Conservation (phyloP, 805 yeast species). For the Diddensiella transvaalensis region DNA sequence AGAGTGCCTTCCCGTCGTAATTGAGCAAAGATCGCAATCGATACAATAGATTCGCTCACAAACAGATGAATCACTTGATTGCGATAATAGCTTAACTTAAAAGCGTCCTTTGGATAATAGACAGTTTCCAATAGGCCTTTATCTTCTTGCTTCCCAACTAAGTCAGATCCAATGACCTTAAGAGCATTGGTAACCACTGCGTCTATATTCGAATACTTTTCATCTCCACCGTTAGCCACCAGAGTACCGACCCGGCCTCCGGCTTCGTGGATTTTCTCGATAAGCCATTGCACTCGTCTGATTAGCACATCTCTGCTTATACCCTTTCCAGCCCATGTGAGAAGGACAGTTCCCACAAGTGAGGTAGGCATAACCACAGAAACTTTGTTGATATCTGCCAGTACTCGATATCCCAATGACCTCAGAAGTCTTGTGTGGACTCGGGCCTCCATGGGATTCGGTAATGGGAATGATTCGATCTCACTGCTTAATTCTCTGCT, state of each 20-base stretch:
- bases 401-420: slow-evolving; percentile 50
- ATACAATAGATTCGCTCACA: slow-evolving; percentile 47
- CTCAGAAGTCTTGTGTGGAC: slow-evolving; percentile 36
- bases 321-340: slow-evolving; percentile 40
- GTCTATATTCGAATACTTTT: slow-evolving; percentile 23
- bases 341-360: slow-evolving; percentile 45
- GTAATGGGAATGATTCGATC: slow-evolving; percentile 9
- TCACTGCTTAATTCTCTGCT: slow-evolving; percentile 12
- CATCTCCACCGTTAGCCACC: slow-evolving; percentile 26
- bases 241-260: slow-evolving; percentile 41
- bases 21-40: slow-evolving; percentile 38
- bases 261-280: slow-evolving; percentile 31
- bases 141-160: slow-evolving; percentile 32
- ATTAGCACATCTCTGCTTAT: slow-evolving; percentile 35
- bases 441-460: slow-evolving; percentile 8
- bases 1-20: slow-evolving; percentile 27
- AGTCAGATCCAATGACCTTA: slow-evolving; percentile 37
- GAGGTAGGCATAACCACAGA: slow-evolving; percentile 53
- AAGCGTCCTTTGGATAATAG: slow-evolving; percentile 43
- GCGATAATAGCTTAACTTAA: slow-evolving; percentile 56
- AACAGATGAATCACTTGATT: slow-evolving; percentile 54
- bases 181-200: slow-evolving; percentile 38
- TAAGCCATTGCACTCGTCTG: slow-evolving; percentile 35
- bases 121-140: slow-evolving; percentile 37
- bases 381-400: slow-evolving; percentile 49